Evolutionary conservation across 164 flowering plant genomes (phyloP).

Genomic region (Piper longum): DNA sequence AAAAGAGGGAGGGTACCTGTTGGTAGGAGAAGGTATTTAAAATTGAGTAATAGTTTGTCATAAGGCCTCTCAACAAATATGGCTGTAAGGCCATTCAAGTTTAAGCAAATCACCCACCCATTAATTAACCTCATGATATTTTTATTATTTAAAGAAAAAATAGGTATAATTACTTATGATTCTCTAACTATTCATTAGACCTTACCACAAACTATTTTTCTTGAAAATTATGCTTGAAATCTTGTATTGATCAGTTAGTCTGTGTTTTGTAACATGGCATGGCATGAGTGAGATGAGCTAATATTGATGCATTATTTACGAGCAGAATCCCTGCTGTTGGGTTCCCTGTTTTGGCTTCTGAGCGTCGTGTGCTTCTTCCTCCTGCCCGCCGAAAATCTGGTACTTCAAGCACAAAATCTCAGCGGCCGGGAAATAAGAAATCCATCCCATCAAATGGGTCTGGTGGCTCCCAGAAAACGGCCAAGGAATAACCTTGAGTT

Average conservation of each 20-base stretch:
- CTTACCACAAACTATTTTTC: too few relatives aligned
- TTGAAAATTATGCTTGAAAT: too few relatives aligned
- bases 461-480: slow-evolving; percentile 20
- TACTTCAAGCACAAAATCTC: slow-evolving; percentile 10
- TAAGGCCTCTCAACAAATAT: too few relatives aligned
- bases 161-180: too few relatives aligned
- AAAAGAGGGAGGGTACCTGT: too few relatives aligned
- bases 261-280: neutral
- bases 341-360: slow-evolving; percentile 99
- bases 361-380: slow-evolving; percentile 56
- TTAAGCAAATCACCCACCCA: too few relatives aligned
- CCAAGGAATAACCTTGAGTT: slow-evolving; percentile 17
- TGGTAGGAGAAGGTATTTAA: too few relatives aligned
- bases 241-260: neutral
- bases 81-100: too few relatives aligned
- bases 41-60: too few relatives aligned
- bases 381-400: slow-evolving; percentile 21
- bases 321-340: slow-evolving; percentile 99
- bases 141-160: too few relatives aligned
- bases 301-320: slow-evolving; percentile 5
- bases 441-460: slow-evolving; percentile 16
- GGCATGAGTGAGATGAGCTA: neutral
- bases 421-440: slow-evolving; percentile 10
- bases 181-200: too few relatives aligned
- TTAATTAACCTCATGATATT: too few relatives aligned